Evolutionary conservation across 2,329 filamentous ascomycete genomes (phyloP).

Genomic region (Pyrenophora seminiperda): DNA sequence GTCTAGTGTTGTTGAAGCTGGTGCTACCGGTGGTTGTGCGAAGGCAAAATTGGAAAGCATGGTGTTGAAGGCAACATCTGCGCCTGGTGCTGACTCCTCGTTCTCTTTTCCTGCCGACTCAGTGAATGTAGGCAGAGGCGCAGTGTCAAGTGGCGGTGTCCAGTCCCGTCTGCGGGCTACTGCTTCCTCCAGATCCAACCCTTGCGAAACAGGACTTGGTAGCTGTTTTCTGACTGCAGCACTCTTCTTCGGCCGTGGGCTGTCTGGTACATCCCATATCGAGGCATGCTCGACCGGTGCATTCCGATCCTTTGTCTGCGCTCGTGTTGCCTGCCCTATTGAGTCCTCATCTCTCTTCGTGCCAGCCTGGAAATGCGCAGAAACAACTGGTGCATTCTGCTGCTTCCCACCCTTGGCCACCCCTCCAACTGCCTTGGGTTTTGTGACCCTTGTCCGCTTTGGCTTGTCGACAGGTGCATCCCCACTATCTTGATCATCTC

Average conservation of each 20-base stretch:
- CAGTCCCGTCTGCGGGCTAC: conserved; percentile 41
- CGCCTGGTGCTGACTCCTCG: conserved; percentile 6
- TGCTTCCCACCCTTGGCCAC: conserved; percentile 21
- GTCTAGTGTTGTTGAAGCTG: conserved; percentile 4
- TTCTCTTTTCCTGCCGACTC: conserved; percentile 36
- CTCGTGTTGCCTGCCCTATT: neutral
- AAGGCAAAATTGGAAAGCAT: conserved; percentile 40
- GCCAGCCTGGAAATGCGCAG: conserved; percentile 27
- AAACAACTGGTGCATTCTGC: conserved; percentile 23
- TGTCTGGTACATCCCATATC: conserved; percentile 36
- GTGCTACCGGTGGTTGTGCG: conserved; percentile 20
- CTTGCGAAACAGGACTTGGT: conserved; percentile 11
- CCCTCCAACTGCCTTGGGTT: conserved; percentile 19
- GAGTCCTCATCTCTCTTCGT: conserved; percentile 5
- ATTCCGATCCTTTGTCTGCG: neutral
- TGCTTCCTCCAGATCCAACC: conserved; percentile 38
- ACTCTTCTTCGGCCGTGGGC: conserved; percentile 22
- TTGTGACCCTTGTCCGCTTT: conserved; percentile 33
- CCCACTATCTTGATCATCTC: too few relatives aligned
- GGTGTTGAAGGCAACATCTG: conserved; percentile 28
- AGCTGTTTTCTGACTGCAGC: conserved; percentile 19
- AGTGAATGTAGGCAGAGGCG: conserved; percentile 13
- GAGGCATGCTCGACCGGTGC: conserved; percentile 11
- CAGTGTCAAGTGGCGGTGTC: conserved; percentile 45
- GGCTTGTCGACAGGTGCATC: conserved; percentile 26